These are phyloP conservation scores for Suillus paluster DNA, from an alignment of 768 basidiomycete genomes.

Conservation along the genomic window DNA sequence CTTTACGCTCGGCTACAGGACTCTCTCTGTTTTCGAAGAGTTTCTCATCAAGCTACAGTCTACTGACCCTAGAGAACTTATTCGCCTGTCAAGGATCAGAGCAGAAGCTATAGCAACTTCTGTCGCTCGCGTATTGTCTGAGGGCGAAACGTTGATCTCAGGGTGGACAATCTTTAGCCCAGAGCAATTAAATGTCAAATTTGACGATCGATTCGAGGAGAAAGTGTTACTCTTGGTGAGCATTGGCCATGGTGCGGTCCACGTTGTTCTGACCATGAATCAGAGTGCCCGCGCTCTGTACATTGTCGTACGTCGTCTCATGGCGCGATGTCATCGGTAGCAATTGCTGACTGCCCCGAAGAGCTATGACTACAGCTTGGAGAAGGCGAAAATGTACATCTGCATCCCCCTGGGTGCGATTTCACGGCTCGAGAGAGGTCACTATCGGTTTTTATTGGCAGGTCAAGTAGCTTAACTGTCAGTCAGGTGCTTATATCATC, in stretches of 20 bases:
- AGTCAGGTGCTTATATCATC: conserved; percentile 89
- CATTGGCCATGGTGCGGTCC: conserved; percentile 15
- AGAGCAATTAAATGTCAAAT: conserved; percentile 67
- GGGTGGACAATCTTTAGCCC: conserved; percentile 96
- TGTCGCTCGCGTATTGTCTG: conserved; percentile 72
- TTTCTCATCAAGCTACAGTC: conserved; percentile 88
- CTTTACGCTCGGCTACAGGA: conserved; percentile 88
- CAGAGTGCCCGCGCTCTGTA: conserved; percentile 62
- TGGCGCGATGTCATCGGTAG: background rate
- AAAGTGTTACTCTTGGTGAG: conserved; percentile 88
- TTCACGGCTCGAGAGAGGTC: conserved; percentile 77
- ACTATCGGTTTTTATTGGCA: conserved; percentile 7
- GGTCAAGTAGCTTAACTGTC: background rate
- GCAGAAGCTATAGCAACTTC: conserved; percentile 93
- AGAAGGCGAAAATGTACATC: conserved; percentile 89
- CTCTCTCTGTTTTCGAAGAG: conserved; percentile 87
- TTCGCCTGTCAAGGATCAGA: conserved; percentile 86
- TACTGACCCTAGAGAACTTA: conserved; percentile 89
- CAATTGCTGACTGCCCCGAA: conserved; percentile 11
- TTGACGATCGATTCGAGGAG: conserved; percentile 89
- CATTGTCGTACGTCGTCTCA: conserved; percentile 62
- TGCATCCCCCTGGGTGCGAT: conserved; percentile 88
- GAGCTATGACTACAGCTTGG: conserved; percentile 94
- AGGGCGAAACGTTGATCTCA: conserved; percentile 75
- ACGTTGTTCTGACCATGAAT: conserved; percentile 6